Conservation (phyloP, 2,329 filamentous ascomycete genomes). For the Fusarium sp. region DNA sequence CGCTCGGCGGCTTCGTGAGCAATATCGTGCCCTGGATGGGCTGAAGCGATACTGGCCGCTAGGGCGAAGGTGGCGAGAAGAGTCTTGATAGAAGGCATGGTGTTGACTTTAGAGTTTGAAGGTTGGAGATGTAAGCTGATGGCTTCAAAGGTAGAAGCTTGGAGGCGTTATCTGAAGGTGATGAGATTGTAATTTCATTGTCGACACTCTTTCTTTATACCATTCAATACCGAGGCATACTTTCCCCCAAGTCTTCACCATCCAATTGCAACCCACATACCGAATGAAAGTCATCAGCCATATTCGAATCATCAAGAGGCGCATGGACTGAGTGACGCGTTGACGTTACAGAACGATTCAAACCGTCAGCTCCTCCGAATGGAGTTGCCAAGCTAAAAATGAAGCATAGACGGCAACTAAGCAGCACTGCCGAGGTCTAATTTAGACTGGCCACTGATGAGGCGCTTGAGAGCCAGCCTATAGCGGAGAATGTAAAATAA, state of each 20-base stretch:
- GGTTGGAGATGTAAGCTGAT: not conserved
- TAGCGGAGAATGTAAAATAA: constrained; percentile 8
- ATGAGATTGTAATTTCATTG: not conserved
- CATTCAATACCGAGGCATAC: not conserved
- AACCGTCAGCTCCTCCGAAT: too few relatives aligned
- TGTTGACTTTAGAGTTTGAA: not conserved
- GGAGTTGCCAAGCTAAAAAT: constrained; percentile 9
- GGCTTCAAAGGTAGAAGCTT: too few relatives aligned
- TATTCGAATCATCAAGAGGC: not conserved
- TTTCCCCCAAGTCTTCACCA: not conserved
- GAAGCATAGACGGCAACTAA: constrained; percentile 20
- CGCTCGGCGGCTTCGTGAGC: constrained; percentile 64
- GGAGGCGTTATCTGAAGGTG: not conserved
- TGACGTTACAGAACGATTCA: not conserved
- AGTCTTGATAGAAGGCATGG: constrained; percentile 32
- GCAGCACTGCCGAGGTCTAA: constrained; percentile 15
- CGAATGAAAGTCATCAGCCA: not conserved
- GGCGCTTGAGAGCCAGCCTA: constrained; percentile 7
- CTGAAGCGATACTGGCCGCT: constrained; percentile 42
- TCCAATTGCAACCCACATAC: constrained; percentile 14
- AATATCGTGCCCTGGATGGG: constrained; percentile 65
- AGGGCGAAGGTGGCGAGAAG: constrained; percentile 32
- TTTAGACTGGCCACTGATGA: not conserved
- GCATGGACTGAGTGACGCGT: constrained; percentile 23
- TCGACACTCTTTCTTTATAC: constrained; percentile 2